A percentile compares a stretch with the other conserved stretches of the same genome.
phyloP scores from a whole-genome alignment of 2,329 filamentous ascomycete species.

The Alternaria sp. region DNA sequence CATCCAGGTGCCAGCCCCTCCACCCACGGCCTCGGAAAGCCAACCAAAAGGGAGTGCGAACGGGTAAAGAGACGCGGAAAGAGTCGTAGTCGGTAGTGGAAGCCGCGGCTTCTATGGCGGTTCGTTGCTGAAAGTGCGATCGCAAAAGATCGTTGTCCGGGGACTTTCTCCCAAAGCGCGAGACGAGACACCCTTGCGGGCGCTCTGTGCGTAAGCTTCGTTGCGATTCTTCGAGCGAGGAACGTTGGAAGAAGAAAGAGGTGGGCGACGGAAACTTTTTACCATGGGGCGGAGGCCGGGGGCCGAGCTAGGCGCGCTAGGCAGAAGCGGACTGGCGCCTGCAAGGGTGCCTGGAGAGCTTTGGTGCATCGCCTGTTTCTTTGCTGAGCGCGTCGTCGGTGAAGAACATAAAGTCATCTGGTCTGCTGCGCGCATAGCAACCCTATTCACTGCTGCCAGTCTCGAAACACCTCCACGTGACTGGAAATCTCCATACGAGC shows the following conservation, averaged over 20 bases:
- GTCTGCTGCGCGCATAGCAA: constrained; percentile 7
- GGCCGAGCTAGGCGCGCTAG: constrained; percentile 35
- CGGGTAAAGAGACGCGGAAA: constrained; percentile 58
- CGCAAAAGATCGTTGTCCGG: constrained; percentile 75
- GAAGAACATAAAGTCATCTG: constrained; percentile 18
- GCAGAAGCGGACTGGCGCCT: constrained; percentile 31
- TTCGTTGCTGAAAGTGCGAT: constrained; percentile 87
- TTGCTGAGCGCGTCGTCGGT: constrained; percentile 21
- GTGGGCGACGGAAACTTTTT: constrained; percentile 27
- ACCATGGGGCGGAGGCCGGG: constrained; percentile 22
- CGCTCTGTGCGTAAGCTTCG: constrained; percentile 93
- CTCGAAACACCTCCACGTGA: neutral
- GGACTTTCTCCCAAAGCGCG: constrained; percentile 99
- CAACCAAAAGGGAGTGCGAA: constrained; percentile 56
- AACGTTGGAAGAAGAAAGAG: constrained; percentile 62
- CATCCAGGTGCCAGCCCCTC: constrained; percentile 67
- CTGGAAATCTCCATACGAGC: neutral
- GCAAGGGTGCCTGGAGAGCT: constrained; percentile 38
- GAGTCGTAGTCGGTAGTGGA: constrained; percentile 55
- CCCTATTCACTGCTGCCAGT: neutral
- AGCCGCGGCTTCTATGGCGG: constrained; percentile 99
- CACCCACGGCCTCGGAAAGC: constrained; percentile 24
- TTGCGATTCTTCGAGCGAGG: constrained; percentile 99
- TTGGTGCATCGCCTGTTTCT: constrained; percentile 27
- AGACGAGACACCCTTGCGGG: constrained; percentile 42